Base-by-base conservation (phyloP, 306 rosid species). In the Oxytropis ochrocephala region DNA sequence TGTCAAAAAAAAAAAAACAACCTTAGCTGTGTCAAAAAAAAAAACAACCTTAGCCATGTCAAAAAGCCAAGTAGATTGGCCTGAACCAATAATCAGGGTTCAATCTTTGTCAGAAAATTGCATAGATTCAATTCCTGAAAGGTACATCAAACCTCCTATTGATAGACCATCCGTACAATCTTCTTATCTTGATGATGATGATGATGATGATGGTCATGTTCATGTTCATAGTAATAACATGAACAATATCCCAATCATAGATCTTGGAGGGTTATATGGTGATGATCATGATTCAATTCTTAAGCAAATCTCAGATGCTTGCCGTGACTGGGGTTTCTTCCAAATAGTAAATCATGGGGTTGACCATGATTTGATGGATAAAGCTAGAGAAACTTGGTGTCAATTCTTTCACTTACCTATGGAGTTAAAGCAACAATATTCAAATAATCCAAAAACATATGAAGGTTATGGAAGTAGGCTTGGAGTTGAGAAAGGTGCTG, bases 401-500 rank as follows among this genome's bases (percentile, higher is more conserved):
- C 60, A 83, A 1, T 92, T 92, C 42, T 92, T 92, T 53, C 90
- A 89, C 51, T 44, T 85, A 57, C 96, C 97, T 10, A 44, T 78
- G 84, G 95, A 92, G 42, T 1, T 54, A 10, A 92, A 92, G 66
- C 92, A 89, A 10, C 70, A 32, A 6, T 87, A 87, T 42, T 95
- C 92, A 0, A 92, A 92, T 57, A 84, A 86, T 0, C 97, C 97
- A 0, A 85, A 42, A 51, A 92, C 96, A 11, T 92, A 92, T 38
- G 97, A 92, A 73, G 97, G 97, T 0, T 92, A 92, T 74, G 97
- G 97, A 0, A 89, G 96, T 48, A 84, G 97, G 7, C 86, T 89
- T n/a, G 97, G 96, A 1, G 58, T 89, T 33, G 80, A 89, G 29
- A 89, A 84, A 55, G 95, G 92, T 6, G 96, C 96, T 70, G 81